Percentiles rank a stretch among this genome's conserved stretches.
Evolutionary conservation across 1,284 basidiomycete species (phyloP).

Genomic region (Phaffia rhodozyma): DNA sequence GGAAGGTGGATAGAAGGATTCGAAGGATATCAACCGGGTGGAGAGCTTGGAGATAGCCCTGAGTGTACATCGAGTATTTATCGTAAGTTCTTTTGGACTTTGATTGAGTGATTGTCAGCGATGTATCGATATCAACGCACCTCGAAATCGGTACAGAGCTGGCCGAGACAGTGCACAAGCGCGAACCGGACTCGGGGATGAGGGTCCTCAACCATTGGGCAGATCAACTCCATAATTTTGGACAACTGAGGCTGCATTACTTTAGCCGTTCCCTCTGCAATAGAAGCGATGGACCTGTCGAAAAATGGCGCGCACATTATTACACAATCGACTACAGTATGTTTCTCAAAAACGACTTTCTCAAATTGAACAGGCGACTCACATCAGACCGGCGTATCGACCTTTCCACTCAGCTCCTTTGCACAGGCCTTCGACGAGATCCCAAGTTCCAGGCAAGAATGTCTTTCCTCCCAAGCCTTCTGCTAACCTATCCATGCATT

Average conservation of each 20-base stretch:
- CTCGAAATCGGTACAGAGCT: conserved; percentile 66
- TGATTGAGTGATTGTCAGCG: not conserved
- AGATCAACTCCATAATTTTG: conserved; percentile 62
- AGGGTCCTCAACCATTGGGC: conserved; percentile 58
- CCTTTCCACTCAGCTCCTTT: conserved; percentile 50
- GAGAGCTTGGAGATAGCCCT: conserved; percentile 8
- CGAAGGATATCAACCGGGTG: conserved; percentile 4
- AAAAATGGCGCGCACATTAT: not conserved
- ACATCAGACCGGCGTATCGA: conserved; percentile 64
- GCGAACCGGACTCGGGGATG: conserved; percentile 72
- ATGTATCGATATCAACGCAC: conserved; percentile 34
- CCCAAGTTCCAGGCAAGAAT: conserved; percentile 60
- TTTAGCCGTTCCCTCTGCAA: conserved; percentile 49
- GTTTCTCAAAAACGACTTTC: conserved; percentile 8
- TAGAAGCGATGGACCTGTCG: conserved; percentile 50
- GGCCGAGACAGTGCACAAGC: conserved; percentile 74
- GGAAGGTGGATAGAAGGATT: conserved; percentile 11
- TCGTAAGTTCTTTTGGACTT: not conserved
- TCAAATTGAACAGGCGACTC: conserved; percentile 21
- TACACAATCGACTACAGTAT: conserved; percentile 6
- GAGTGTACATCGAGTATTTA: not conserved
- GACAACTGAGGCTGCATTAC: conserved; percentile 63
- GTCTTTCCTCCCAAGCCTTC: conserved; percentile 53
- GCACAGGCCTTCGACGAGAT: conserved; percentile 61
- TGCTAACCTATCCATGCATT: conserved; percentile 60